Evolutionary conservation across 306 rosid species (phyloP).

Genomic region (Quercus mongolica): DNA sequence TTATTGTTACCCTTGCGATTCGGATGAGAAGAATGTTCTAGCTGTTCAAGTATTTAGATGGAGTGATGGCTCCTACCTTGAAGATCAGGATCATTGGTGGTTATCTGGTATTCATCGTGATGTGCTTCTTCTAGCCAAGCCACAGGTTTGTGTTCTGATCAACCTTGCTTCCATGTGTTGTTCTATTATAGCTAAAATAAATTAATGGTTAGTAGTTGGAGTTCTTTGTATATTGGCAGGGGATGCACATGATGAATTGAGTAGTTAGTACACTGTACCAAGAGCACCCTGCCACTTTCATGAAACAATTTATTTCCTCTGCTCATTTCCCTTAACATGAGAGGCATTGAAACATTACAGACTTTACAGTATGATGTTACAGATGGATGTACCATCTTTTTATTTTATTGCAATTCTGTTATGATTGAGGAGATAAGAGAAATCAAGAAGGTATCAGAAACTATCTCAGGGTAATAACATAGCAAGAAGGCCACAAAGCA

Average conservation of each 20-base stretch:
- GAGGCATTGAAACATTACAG: neutral
- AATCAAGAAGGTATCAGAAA: neutral
- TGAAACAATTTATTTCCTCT: neutral
- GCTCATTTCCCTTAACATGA: neutral
- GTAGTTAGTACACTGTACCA: neutral
- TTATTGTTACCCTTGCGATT: constrained; percentile 71
- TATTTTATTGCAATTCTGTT: neutral
- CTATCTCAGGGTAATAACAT: neutral
- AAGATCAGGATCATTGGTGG: constrained; percentile 99
- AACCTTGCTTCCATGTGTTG: neutral
- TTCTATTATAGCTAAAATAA: neutral
- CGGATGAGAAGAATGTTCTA: constrained; percentile 59
- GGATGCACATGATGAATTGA: neutral
- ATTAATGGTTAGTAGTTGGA: neutral
- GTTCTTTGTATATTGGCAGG: neutral
- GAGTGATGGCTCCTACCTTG: constrained; percentile 96
- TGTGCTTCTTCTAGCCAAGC: constrained; percentile 89
- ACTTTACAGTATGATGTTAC: neutral
- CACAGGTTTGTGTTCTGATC: constrained; percentile 53
- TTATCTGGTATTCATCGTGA: constrained; percentile 93
- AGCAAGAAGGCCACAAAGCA: neutral
- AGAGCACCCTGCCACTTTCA: neutral
- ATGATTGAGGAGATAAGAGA: neutral
- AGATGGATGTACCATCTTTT: neutral
- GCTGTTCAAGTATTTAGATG: constrained; percentile 95